Evolutionary conservation across 1,139 yeast species (phyloP).

Genomic region (Lodderomyces metapsilosis): DNA sequence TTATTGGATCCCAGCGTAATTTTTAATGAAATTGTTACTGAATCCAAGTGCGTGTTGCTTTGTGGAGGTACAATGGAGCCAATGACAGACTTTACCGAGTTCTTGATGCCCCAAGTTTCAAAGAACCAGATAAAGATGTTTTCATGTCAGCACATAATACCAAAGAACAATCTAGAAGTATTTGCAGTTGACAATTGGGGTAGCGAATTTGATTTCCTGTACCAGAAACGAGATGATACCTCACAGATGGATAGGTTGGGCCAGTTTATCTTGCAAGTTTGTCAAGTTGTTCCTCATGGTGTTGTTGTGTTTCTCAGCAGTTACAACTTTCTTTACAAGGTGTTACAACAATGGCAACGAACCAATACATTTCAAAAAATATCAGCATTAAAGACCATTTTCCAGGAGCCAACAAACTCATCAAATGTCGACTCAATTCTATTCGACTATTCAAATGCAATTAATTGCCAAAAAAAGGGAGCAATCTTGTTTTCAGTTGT

Average conservation of each 20-base stretch:
- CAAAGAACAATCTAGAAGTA: slow-evolving; percentile 63
- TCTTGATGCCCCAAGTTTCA: slow-evolving; percentile 60
- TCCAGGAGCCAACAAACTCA: slow-evolving; percentile 52
- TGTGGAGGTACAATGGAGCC: slow-evolving; percentile 99
- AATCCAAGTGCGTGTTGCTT: slow-evolving; percentile 68
- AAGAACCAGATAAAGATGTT: slow-evolving; percentile 48
- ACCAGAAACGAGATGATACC: slow-evolving; percentile 52
- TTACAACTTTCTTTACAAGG: slow-evolving; percentile 62
- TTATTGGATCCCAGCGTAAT: slow-evolving; percentile 76
- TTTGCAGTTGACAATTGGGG: slow-evolving; percentile 41
- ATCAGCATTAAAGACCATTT: slow-evolving; percentile 42
- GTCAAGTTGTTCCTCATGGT: slow-evolving; percentile 64
- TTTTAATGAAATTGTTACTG: slow-evolving; percentile 64
- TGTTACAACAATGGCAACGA: slow-evolving; percentile 52
- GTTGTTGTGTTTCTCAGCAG: slow-evolving; percentile 84
- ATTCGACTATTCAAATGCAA: slow-evolving; percentile 45
- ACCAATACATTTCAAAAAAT: slow-evolving; percentile 31
- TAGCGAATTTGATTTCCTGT: slow-evolving; percentile 62
- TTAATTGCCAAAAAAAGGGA: slow-evolving; percentile 36
- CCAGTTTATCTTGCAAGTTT: slow-evolving; percentile 39
- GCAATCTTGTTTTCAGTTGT: slow-evolving; percentile 82
- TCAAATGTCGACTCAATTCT: slow-evolving; percentile 46
- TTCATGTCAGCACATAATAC: slow-evolving; percentile 84
- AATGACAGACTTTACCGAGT: slow-evolving; percentile 60
- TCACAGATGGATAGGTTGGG: slow-evolving; percentile 56